Percentiles rank a stretch among this genome's conserved stretches.
Evolutionary conservation across 2,329 filamentous ascomycete species (phyloP).

Genomic region (Fusarium oligoseptatum): DNA sequence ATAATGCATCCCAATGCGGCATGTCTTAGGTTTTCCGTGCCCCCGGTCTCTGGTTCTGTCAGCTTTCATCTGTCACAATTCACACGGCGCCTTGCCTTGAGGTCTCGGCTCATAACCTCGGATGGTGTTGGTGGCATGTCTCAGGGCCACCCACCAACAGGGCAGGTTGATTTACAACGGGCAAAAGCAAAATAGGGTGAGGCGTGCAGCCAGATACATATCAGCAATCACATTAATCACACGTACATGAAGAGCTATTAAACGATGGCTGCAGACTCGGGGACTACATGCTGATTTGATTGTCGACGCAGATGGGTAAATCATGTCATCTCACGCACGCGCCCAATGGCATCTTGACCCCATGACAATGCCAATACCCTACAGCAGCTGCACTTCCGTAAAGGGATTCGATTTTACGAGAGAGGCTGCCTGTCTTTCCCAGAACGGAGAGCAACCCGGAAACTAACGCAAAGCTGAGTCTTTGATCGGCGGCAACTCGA

Average conservation of each 20-base stretch:
- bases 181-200: background rate
- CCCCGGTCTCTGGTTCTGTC: conserved; percentile 1
- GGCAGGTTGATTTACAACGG: background rate
- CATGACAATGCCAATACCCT: conserved; percentile 23
- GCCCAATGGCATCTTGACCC: background rate
- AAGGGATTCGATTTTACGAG: background rate
- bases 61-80: background rate
- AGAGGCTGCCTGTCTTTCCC: conserved; percentile 21
- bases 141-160: conserved; percentile 1
- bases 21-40: background rate
- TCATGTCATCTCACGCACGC: background rate
- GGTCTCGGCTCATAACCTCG: conserved; percentile 18
- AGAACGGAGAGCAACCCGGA: background rate
- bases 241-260: background rate
- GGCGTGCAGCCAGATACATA: background rate
- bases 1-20: background rate
- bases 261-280: background rate
- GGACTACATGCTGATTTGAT: background rate
- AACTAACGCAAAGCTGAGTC: background rate
- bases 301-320: background rate
- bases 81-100: background rate
- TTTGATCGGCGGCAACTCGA: conserved; percentile 1
- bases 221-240: background rate
- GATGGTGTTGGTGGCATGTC: conserved; percentile 8
- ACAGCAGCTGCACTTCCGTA: background rate